Conservation (phyloP, 2,329 filamentous ascomycete species). For the Botrytis fabae region DNA sequence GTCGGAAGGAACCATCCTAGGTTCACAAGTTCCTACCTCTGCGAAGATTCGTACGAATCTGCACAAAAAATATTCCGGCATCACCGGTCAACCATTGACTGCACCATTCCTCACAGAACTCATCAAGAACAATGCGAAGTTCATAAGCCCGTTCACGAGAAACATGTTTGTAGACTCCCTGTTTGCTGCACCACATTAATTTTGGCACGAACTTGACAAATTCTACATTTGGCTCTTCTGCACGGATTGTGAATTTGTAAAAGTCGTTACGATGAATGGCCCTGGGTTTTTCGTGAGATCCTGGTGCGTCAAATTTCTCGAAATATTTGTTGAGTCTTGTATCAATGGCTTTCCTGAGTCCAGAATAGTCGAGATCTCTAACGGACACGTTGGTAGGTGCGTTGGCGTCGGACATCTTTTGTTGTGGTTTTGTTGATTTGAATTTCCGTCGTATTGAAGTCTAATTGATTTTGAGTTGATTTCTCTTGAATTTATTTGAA, state of each 20-base stretch:
- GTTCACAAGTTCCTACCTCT: background rate
- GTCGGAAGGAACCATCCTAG: background rate
- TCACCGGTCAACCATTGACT: background rate
- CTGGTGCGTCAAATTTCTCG: background rate
- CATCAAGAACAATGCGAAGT: background rate
- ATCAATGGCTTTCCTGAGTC: background rate
- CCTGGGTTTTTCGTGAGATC: background rate
- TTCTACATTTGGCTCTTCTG: background rate
- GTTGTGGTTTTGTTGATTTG: background rate
- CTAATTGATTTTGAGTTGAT: background rate
- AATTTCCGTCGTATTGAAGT: background rate
- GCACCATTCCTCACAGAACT: background rate
- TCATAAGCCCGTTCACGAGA: background rate
- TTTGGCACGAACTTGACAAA: background rate
- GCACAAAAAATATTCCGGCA: background rate
- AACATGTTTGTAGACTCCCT: background rate
- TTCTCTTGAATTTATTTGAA: background rate
- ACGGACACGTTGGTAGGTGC: background rate
- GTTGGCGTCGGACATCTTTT: background rate
- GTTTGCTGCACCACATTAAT: background rate
- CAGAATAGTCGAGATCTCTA: background rate
- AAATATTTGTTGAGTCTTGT: background rate
- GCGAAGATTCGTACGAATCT: conserved; percentile 1
- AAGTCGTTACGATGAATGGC: background rate
- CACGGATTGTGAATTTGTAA: background rate